Base-by-base conservation (phyloP, 2,329 filamentous ascomycete genomes). In the Epichloe aotearoae region DNA sequence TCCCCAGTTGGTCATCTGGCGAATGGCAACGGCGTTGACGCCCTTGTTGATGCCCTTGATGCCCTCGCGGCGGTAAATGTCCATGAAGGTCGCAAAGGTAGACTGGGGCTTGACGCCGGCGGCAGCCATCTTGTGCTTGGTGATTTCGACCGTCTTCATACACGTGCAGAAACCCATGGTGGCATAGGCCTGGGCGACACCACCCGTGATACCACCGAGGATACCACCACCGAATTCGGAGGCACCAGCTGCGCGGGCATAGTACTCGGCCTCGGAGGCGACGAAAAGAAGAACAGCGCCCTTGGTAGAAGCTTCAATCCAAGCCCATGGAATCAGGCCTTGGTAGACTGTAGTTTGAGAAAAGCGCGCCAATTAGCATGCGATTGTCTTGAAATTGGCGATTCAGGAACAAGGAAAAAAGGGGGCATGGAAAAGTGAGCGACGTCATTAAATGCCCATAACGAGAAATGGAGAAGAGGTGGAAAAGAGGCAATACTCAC, bases 141-240 rank as follows among this genome's bases (percentile, higher is more conserved):
- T 98, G 73, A 98, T 98, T 73, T 98, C 93, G 59, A 97, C 93
- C 57, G 93, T 98, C 83, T 98, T 98, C 93, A 98, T 98, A 81
- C 93, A 98, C 55, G 93, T 98, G 74, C 93, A 98, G 83, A 98
- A 98, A 60, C 93, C 93, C 91, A 98, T 98, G 68, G 93, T 98
- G 58, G 93, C 93, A 69, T 98, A 98, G 54, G 93, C 93, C 75
- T 98, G 93, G 45, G 91, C 93, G 53, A 98, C 83, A 78, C 93
- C 93, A 67, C 93, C 93, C 20, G 83, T 79, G 76, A 98, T 88
- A 70, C 93, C 93, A 64, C 93, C 93, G 34, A 77, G 67, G 73
- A 98, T 97, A 66, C 93, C 93, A 59, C 83, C 82, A 48, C 86
- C 76, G 69, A 98, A 97, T 69, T 94, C 85, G 62, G 78, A 81